Conservation (phyloP, 179 eudicot species). For the Beta corolliflora region DNA sequence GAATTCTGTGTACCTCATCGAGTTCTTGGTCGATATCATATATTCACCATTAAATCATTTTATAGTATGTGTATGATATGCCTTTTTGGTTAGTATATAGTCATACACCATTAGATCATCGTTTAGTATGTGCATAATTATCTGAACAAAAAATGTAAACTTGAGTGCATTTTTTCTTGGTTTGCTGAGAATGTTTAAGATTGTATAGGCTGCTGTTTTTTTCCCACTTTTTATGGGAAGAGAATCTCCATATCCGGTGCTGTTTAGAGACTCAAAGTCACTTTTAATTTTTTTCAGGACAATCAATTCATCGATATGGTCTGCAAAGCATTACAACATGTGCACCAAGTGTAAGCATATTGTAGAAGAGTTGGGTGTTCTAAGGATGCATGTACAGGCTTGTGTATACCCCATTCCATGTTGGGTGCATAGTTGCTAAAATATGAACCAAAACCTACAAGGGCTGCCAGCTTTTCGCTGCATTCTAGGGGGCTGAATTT, state of each 20-base stretch:
- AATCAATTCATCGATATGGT: conserved; percentile 75
- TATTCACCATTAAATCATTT: not conserved
- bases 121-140: not conserved
- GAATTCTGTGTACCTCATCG: not conserved
- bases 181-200: not conserved
- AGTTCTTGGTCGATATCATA: not conserved
- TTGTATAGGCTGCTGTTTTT: not conserved
- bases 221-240: not conserved
- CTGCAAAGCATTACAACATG: conserved; percentile 63
- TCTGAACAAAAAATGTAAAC: not conserved
- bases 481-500: not conserved
- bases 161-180: not conserved
- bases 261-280: conserved; percentile 7
- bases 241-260: not conserved
- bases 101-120: not conserved
- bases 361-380: conserved; percentile 15
- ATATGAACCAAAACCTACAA: conserved; percentile 9
- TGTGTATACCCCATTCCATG: conserved; percentile 17
- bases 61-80: not conserved
- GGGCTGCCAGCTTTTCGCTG: conserved; percentile 11
- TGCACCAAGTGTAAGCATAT: conserved; percentile 39
- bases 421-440: conserved; percentile 13
- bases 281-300: conserved; percentile 44
- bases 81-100: not conserved
- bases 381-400: conserved; percentile 10